Base-by-base conservation (phyloP, 148 eudicot genomes). In the Spergularia bocconei region DNA sequence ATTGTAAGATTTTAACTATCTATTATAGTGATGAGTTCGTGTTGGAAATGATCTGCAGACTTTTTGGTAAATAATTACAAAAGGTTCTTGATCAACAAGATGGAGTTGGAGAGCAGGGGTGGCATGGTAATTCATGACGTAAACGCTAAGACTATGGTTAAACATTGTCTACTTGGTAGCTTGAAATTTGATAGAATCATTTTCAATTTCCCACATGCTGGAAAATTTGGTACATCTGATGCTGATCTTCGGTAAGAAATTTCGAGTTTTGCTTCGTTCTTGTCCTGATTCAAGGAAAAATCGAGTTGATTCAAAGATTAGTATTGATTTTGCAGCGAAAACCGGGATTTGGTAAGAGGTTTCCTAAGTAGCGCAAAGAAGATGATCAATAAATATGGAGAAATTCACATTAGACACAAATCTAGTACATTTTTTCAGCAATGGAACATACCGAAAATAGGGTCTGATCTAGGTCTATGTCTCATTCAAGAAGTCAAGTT, bases 331-430 rank as follows among this genome's bases (percentile, higher is more conserved):
- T 50, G 75, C 53, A 80, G 83, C 10, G 7, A 13, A 25, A 44
- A 83, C 69, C 73, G 61, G 65, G 70, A 67, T 5, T 54, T 83
- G 44, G 55, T 83, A 25, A 29, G 55, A 3, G 80, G 68, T 4
- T 83, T 83, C 74, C 25, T 83, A 1, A 29, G 29, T 2, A 83
- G 73, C 29, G 82, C 78, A 0, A 83, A 73, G 76, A 72, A 56
- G 36, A 79, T 83, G 82, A 19, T 76, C 0, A 11, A 48, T 9
- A 44, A 79, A 2, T 47, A 77, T 13, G 76, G 83, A 21, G 78
- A 83, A 59, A 77, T 83, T 29, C 78, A 83, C 59, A 63, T 83
- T 1, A 65, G 72, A 1, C 80, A 80, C 51, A 83, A 80, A 61
- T 73, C 66, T 0, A 62, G 2, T 13, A 60, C 78, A 4, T 76